Conservation (phyloP, 352 stramenopile species). For the Globisporangium polare region DNA sequence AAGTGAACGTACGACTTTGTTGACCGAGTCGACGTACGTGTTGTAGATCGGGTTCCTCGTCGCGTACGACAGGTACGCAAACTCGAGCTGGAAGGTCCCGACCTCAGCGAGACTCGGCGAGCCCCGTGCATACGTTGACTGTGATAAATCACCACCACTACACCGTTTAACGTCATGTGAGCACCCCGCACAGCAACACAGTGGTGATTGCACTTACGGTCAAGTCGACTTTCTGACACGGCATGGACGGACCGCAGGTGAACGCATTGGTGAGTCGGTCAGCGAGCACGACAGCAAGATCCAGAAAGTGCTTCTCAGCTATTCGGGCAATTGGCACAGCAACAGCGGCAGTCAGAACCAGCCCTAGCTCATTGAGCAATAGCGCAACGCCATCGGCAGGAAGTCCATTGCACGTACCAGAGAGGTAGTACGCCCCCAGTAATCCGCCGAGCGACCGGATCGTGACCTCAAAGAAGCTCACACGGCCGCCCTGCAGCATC, state of each 20-base stretch:
- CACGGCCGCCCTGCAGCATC: slow-evolving; percentile 29
- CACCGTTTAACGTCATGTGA: background rate
- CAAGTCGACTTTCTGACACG: slow-evolving; percentile 37
- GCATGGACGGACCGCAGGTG: slow-evolving; percentile 27
- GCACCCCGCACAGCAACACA: background rate
- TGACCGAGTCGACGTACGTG: slow-evolving; percentile 34
- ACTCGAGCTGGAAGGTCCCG: slow-evolving; percentile 65
- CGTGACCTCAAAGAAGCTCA: slow-evolving; percentile 65
- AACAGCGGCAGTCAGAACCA: background rate
- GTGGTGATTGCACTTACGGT: slow-evolving; percentile 15
- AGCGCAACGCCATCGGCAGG: background rate
- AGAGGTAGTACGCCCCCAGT: slow-evolving; percentile 51
- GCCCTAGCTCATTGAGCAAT: background rate
- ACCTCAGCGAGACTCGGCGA: slow-evolving; percentile 40
- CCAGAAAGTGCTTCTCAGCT: slow-evolving; percentile 42
- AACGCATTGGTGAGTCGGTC: slow-evolving; percentile 31
- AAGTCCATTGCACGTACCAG: slow-evolving; percentile 18
- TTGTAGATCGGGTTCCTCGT: slow-evolving; percentile 35
- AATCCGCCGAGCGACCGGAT: slow-evolving; percentile 56
- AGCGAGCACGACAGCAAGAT: slow-evolving; percentile 34
- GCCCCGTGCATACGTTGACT: background rate
- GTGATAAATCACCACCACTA: background rate
- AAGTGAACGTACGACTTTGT: slow-evolving; percentile 28
- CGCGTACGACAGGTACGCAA: slow-evolving; percentile 39
- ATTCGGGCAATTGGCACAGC: background rate